Percentiles rank a stretch among this genome's conserved stretches.
Conservation (phyloP, 805 yeast species). For the Candida silvatica region DNA sequence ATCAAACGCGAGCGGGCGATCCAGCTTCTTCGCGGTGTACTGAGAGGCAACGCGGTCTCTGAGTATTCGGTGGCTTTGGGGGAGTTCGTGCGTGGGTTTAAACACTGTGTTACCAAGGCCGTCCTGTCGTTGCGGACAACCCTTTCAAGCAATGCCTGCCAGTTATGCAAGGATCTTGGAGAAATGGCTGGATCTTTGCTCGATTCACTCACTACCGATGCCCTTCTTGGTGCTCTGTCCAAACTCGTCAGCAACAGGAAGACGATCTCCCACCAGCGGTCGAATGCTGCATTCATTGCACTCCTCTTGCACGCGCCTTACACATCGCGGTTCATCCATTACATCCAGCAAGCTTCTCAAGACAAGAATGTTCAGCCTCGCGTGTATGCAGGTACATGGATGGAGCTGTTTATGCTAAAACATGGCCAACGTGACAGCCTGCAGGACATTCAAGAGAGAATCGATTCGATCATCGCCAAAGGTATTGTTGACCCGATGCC, state of each 20-base stretch:
- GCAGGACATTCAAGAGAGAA: slow-evolving; percentile 28
- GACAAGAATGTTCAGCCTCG: slow-evolving; percentile 74
- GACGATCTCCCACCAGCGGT: slow-evolving; percentile 50
- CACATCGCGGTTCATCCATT: slow-evolving; percentile 40
- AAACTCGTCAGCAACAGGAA: slow-evolving; percentile 55
- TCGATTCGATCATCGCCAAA: slow-evolving; percentile 44
- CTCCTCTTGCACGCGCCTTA: slow-evolving; percentile 49
- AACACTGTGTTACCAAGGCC: slow-evolving; percentile 59
- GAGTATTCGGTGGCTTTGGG: slow-evolving; percentile 26
- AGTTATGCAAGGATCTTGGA: slow-evolving; percentile 61
- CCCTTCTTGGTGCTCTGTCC: slow-evolving; percentile 36
- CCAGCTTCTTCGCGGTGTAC: slow-evolving; percentile 43
- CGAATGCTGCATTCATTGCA: slow-evolving; percentile 46
- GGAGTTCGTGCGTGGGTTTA: slow-evolving; percentile 27
- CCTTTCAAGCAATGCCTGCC: slow-evolving; percentile 66
- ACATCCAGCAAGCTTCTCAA: slow-evolving; percentile 39
- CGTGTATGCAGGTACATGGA: slow-evolving; percentile 60
- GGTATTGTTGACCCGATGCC: slow-evolving; percentile 77
- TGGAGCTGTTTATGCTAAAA: slow-evolving; percentile 50
- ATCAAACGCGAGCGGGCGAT: slow-evolving; percentile 55
- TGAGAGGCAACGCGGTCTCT: slow-evolving; percentile 45
- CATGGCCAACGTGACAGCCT: slow-evolving; percentile 30
- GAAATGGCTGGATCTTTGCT: slow-evolving; percentile 29
- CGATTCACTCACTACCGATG: slow-evolving; percentile 41
- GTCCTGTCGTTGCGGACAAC: slow-evolving; percentile 77